These are phyloP conservation scores for Kuraishia hungarica DNA, from an alignment of 805 yeast genomes.

Conservation along the genomic window DNA sequence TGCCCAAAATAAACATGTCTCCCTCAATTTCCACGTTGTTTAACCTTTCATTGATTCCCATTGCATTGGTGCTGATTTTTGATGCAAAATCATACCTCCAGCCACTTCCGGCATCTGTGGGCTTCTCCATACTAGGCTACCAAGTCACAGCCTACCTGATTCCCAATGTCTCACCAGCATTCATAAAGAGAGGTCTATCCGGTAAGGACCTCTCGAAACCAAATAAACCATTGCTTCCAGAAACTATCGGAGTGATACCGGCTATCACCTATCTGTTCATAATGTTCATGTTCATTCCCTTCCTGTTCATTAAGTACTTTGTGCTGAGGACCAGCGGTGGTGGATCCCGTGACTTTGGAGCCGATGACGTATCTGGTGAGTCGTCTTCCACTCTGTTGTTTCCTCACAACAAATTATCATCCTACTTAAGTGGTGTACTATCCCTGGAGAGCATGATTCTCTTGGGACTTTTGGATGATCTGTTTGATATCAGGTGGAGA, in stretches of 20 bases:
- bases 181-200: constrained; percentile 69
- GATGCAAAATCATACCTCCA: constrained; percentile 14
- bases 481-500: constrained; percentile 95
- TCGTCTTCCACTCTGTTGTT: constrained; percentile 25
- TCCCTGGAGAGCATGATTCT: constrained; percentile 79
- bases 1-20: neutral
- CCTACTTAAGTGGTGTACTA: constrained; percentile 75
- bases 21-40: neutral
- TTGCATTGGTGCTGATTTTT: constrained; percentile 10
- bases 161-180: constrained; percentile 59
- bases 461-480: constrained; percentile 86
- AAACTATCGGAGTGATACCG: constrained; percentile 85
- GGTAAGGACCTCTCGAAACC: constrained; percentile 80
- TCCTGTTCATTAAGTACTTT: constrained; percentile 70
- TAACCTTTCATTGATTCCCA: constrained; percentile 2
- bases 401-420: constrained; percentile 78
- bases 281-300: constrained; percentile 83
- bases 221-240: constrained; percentile 75
- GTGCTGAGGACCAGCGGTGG: constrained; percentile 42
- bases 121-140: constrained; percentile 64
- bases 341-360: constrained; percentile 40
- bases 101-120: constrained; percentile 54
- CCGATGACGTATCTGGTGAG: constrained; percentile 3
- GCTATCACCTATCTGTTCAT: constrained; percentile 74
- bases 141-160: constrained; percentile 49